Percentiles rank a stretch among this genome's conserved stretches.
phyloP scores from a whole-genome alignment of 495 filamentous ascomycete species.

The Haplographium delicatum region DNA sequence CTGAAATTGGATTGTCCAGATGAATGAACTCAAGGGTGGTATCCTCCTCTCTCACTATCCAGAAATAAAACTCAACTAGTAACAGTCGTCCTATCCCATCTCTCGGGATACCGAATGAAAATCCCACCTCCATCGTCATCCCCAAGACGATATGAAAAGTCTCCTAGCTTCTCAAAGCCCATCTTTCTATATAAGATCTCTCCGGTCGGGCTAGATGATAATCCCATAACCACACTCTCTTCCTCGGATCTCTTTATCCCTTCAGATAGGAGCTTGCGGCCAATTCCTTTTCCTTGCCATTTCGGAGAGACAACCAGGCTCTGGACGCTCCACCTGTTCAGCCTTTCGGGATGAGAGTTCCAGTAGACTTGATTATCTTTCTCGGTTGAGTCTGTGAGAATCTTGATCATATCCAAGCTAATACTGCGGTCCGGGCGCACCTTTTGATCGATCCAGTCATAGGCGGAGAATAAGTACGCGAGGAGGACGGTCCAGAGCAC shows the following conservation, averaged over 20 bases:
- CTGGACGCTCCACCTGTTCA: constrained; percentile 10
- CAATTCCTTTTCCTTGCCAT: constrained; percentile 14
- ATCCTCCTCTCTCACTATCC: too few species aligned
- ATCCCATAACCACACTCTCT: constrained; percentile 12
- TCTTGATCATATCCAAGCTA: background rate
- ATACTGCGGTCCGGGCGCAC: constrained; percentile 3
- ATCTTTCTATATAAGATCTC: constrained; percentile 13
- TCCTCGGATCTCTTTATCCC: constrained; percentile 5
- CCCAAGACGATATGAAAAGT: constrained; percentile 5
- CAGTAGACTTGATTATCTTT: constrained; percentile 11
- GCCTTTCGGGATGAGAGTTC: constrained; percentile 6
- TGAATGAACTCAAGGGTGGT: too few species aligned
- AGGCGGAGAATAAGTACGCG: background rate
- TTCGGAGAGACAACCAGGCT: constrained; percentile 11
- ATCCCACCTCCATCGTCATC: constrained; percentile 8
- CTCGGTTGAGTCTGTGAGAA: background rate
- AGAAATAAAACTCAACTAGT: too few species aligned
- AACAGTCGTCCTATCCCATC: background rate
- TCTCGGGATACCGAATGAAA: constrained; percentile 18
- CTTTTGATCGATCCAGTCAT: background rate
- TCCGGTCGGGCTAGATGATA: constrained; percentile 7
- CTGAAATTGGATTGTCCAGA: too few species aligned
- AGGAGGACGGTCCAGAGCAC: background rate
- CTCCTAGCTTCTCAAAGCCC: constrained; percentile 18
- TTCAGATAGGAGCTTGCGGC: constrained; percentile 5